Evolutionary conservation across 768 basidiomycete species (phyloP).

Genomic region (Sarcodon aspratus): DNA sequence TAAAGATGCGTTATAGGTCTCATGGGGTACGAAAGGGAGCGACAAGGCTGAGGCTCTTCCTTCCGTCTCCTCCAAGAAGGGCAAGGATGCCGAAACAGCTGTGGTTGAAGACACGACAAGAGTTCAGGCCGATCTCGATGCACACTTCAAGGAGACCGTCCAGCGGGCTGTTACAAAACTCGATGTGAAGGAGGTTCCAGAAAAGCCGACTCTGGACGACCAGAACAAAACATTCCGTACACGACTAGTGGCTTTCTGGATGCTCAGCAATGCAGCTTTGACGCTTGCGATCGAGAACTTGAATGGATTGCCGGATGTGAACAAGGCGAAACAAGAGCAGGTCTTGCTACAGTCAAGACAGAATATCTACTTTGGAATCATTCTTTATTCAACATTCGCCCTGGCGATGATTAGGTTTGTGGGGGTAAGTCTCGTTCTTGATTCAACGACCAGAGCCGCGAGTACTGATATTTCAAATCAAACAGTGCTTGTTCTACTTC

Average conservation of each 20-base stretch:
- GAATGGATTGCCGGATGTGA: constrained; percentile 42
- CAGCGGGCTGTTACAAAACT: constrained; percentile 75
- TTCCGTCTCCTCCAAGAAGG: constrained; percentile 77
- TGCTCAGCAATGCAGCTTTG: constrained; percentile 58
- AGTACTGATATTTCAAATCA: background rate
- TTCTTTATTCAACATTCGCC: constrained; percentile 71
- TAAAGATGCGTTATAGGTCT: constrained; percentile 36
- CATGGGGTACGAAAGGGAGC: constrained; percentile 92
- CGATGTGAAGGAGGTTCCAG: constrained; percentile 48
- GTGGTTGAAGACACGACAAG: constrained; percentile 82
- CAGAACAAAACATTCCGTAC: constrained; percentile 91
- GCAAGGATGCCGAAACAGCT: constrained; percentile 56
- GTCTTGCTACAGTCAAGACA: constrained; percentile 27
- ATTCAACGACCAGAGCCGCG: background rate
- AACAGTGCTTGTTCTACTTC: constrained; percentile 72
- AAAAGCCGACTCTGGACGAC: constrained; percentile 82
- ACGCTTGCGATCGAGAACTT: constrained; percentile 70
- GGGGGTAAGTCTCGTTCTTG: constrained; percentile 42
- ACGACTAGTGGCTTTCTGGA: constrained; percentile 75
- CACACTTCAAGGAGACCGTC: constrained; percentile 85
- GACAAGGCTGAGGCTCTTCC: constrained; percentile 92
- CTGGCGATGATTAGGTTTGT: constrained; percentile 62
- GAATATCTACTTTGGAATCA: constrained; percentile 62
- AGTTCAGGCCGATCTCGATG: constrained; percentile 82
- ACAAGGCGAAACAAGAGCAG: constrained; percentile 29